Conservation (phyloP, 371 early-diverging fungal species). For the Apophysomyces trapeziformis region DNA sequence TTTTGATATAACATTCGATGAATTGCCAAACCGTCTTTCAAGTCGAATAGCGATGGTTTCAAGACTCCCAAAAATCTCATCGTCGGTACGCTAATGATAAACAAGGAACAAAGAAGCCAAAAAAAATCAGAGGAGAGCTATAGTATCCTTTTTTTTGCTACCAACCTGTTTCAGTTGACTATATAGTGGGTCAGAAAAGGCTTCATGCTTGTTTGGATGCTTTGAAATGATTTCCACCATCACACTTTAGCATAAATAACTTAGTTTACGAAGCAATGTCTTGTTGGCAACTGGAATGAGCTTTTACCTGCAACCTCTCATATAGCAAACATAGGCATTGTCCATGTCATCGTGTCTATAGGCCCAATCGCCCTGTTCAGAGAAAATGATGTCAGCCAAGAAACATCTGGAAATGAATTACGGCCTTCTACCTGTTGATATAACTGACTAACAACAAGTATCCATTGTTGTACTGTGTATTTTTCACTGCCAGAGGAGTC, state of each 20-base stretch:
- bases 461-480: slow-evolving; percentile 19
- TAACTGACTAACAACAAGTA: slow-evolving; percentile 12
- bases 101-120: too few species aligned
- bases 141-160: slow-evolving; percentile 10
- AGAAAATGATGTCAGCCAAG: neutral
- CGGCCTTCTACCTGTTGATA: slow-evolving; percentile 11
- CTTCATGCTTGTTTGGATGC: slow-evolving; percentile 25
- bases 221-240: slow-evolving; percentile 28
- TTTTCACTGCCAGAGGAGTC: slow-evolving; percentile 22
- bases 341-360: slow-evolving; percentile 24
- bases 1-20: neutral
- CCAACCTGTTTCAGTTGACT: slow-evolving; percentile 21
- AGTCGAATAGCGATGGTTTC: slow-evolving; percentile 26
- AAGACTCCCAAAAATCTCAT: slow-evolving; percentile 30
- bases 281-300: too few species aligned
- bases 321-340: slow-evolving; percentile 34
- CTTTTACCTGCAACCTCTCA: slow-evolving; percentile 36
- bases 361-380: slow-evolving; percentile 29
- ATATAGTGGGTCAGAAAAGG: slow-evolving; percentile 20
- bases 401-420: neutral
- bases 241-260: slow-evolving; percentile 14
- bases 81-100: slow-evolving; percentile 28
- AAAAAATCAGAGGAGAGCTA: neutral
- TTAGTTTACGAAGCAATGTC: too few species aligned
- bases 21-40: slow-evolving; percentile 13